phyloP scores from a whole-genome alignment of 78 protist species.

The Dictyostelium capitatum region DNA sequence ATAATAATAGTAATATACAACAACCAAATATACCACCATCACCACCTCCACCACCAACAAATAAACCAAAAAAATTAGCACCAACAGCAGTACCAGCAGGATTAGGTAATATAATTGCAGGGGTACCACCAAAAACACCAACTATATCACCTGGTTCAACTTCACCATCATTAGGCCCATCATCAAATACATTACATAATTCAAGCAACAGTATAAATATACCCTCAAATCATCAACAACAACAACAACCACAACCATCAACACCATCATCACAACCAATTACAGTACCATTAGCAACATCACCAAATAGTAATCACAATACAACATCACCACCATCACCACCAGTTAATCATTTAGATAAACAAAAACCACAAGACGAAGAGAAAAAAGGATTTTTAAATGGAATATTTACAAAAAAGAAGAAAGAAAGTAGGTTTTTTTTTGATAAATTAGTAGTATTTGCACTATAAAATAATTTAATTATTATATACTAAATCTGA shows the following conservation, averaged over 20 bases:
- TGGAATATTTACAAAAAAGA: neutral
- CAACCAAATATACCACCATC: conserved; percentile 28
- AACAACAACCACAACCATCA: neutral
- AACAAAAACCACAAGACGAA: conserved; percentile 12
- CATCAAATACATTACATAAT: neutral
- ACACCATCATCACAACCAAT: neutral
- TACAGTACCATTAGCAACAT: conserved; percentile 1
- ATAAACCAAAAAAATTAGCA: conserved; percentile 59
- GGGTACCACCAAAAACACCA: neutral
- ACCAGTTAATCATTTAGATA: neutral
- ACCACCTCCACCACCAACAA: conserved; percentile 58
- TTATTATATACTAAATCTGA: no score
- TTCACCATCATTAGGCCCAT: conserved; percentile 2
- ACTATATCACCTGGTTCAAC: conserved; percentile 4
- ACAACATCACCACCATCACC: conserved; percentile 72
- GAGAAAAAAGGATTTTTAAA: conserved; percentile 61
- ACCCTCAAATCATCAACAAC: conserved; percentile 16
- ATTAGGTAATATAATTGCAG: conserved; percentile 27
- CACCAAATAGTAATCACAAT: conserved; percentile 11
- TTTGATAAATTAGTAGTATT: neutral
- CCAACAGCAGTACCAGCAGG: conserved; percentile 47
- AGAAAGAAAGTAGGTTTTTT: conserved; percentile 47
- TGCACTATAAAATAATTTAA: no score
- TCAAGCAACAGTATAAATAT: neutral
- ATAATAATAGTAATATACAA: neutral